A percentile compares a stretch with the other conserved stretches of the same genome.
Conservation (phyloP, 495 filamentous ascomycete species). For the Penicillium goetzii region DNA sequence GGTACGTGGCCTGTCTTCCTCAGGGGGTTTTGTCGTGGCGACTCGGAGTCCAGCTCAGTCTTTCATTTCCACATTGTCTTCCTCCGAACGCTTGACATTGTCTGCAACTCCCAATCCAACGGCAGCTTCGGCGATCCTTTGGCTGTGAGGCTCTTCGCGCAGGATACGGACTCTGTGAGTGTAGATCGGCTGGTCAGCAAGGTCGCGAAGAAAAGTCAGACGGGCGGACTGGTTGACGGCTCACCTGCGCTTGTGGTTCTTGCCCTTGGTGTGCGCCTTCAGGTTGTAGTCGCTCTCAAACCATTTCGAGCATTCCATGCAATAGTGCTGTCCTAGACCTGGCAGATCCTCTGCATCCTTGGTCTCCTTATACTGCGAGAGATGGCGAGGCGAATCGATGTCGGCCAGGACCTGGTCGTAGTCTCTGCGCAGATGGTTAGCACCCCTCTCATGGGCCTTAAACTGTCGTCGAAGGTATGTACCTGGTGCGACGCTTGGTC, state of each 20-base stretch:
- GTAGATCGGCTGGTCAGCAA: slow-evolving; percentile 7
- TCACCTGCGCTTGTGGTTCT: slow-evolving; percentile 89
- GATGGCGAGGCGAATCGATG: slow-evolving; percentile 72
- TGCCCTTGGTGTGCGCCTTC: slow-evolving; percentile 76
- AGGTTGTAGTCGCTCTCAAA: slow-evolving; percentile 86
- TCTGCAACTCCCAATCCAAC: slow-evolving; percentile 66
- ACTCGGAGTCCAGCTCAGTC: slow-evolving; percentile 28
- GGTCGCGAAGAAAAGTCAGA: background rate
- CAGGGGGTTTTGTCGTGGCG: background rate
- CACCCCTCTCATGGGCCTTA: slow-evolving; percentile 6
- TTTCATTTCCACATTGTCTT: slow-evolving; percentile 41
- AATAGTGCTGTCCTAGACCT: slow-evolving; percentile 80
- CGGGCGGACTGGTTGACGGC: slow-evolving; percentile 22
- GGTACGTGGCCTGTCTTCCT: background rate
- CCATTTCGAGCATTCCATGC: slow-evolving; percentile 94
- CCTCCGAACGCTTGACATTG: slow-evolving; percentile 54
- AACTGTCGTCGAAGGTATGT: slow-evolving; percentile 18
- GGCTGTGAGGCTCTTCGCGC: slow-evolving; percentile 79
- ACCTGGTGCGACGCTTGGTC: slow-evolving; percentile 64
- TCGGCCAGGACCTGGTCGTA: slow-evolving; percentile 89
- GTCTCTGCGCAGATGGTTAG: slow-evolving; percentile 56
- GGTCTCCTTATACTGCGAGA: slow-evolving; percentile 72
- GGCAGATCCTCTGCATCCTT: slow-evolving; percentile 87
- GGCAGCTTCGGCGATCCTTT: slow-evolving; percentile 83
- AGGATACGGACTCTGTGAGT: slow-evolving; percentile 68